Base-by-base conservation (phyloP, 2,329 filamentous ascomycete genomes). In the Fusarium secorum region DNA sequence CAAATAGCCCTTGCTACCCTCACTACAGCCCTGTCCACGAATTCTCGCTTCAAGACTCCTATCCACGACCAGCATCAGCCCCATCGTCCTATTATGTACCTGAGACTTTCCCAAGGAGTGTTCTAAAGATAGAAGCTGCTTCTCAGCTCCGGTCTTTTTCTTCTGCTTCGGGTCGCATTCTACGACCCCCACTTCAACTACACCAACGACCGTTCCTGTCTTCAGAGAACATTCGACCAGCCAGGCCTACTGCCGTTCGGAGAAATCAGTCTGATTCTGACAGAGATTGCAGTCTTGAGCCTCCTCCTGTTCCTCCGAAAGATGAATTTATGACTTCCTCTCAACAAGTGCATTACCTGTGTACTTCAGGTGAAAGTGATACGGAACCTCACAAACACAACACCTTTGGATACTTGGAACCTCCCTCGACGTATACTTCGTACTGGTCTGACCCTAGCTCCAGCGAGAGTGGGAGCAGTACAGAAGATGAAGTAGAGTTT, bases 71-170 rank as follows among this genome's bases (percentile, higher is more conserved):
- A 39, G 24, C 6, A 9, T 53, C 49, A 6, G 11, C 13, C 35
- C 39, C 22, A 5, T 39, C 49, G 2, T 26, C 8, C 4, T 39
- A 39, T 39, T 30, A 33, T 28, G 32, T 22, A 30, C 24, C 49
- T 6, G 30, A 55, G 28, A 33, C n/a, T 6, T 8, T n/a, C 6
- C 17, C 28, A n/a, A 55, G 9, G n/a, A 30, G 38, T 5, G 20
- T n/a, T 17, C 28, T 44, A 20, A 55, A 55, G 28, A n/a, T 42
- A 24, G n/a, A 55, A 33, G 10, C 28, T 7, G 38, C 38, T 33
- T 55, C 52, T 5, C 38, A 44, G n/a, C 36, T 45, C 4, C 38
- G 26, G 4, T 55, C 49, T 6, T 53, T 53, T 53, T 55, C 52
- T 24, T 39, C 52, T 22, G 18, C 8, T 20, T 55, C 36, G 5